Conservation (phyloP, 805 yeast genomes). For the Metschnikowia lochheadii region DNA sequence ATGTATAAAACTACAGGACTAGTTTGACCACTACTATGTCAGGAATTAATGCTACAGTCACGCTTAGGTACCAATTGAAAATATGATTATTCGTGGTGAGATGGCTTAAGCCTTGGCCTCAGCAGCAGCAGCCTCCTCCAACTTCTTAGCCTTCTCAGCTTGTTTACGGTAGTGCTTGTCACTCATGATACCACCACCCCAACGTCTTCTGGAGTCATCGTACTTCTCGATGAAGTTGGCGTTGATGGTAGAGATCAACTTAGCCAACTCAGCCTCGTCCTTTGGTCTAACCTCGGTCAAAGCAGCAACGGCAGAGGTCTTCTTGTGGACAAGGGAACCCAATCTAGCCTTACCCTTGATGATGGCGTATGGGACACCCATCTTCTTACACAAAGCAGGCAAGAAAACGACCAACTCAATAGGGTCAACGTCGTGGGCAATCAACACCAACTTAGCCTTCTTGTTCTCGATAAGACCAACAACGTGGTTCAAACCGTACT, state of each 20-base stretch:
- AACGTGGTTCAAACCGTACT: conserved; percentile 99
- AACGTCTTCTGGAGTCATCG: conserved; percentile 96
- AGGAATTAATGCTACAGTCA: not conserved
- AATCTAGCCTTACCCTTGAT: conserved; percentile 98
- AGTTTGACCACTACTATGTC: too few relatives aligned
- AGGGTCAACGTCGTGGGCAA: conserved; percentile 99
- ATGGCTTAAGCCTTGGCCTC: conserved; percentile 6
- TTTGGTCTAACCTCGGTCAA: conserved; percentile 91
- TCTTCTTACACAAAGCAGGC: conserved; percentile 98
- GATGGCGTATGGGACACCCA: conserved; percentile 99
- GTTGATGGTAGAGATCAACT: conserved; percentile 87
- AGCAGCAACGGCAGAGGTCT: conserved; percentile 96
- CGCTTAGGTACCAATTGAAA: not conserved
- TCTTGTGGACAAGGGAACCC: conserved; percentile 95
- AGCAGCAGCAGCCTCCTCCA: conserved; percentile 30
- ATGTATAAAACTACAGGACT: too few relatives aligned
- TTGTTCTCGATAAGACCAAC: conserved; percentile 96
- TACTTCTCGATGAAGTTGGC: conserved; percentile 90
- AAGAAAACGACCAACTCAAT: conserved; percentile 94
- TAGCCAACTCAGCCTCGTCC: conserved; percentile 92
- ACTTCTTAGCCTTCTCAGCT: conserved; percentile 68
- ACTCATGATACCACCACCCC: conserved; percentile 99
- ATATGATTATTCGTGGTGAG: not conserved
- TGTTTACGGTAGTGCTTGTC: conserved; percentile 84
- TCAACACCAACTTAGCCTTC: conserved; percentile 95